Evolutionary conservation across 2,329 filamentous ascomycete genomes (phyloP).

Genomic region (Talaromyces sp.): DNA sequence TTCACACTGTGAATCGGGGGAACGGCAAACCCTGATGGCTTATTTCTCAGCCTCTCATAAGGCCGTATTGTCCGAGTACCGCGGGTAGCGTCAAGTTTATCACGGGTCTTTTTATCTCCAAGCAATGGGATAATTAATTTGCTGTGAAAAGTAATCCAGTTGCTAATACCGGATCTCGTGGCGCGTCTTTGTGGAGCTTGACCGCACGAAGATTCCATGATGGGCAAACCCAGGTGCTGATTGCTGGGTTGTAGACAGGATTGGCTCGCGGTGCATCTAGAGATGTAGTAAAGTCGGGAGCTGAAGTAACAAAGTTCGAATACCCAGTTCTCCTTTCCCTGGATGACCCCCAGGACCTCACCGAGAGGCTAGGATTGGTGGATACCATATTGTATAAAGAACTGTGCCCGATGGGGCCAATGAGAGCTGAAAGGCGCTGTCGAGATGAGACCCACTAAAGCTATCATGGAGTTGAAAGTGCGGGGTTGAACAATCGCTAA

Average conservation of each 20-base stretch:
- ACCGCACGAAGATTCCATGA: background rate
- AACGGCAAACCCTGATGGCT: slow-evolving; percentile 6
- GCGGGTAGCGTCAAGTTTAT: background rate
- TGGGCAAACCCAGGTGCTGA: background rate
- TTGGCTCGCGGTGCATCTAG: background rate
- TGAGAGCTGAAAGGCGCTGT: background rate
- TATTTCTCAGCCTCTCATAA: background rate
- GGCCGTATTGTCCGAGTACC: background rate
- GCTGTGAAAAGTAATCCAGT: background rate
- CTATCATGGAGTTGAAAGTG: background rate
- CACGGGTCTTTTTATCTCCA: background rate
- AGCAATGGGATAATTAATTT: background rate
- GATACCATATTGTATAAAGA: background rate
- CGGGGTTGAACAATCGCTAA: background rate
- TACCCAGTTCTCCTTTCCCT: too few species aligned
- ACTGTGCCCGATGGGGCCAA: background rate
- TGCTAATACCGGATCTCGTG: background rate
- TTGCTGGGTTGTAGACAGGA: background rate
- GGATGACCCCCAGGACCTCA: background rate
- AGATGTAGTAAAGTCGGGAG: background rate
- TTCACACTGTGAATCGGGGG: background rate
- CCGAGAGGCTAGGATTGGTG: background rate
- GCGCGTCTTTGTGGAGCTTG: too few species aligned
- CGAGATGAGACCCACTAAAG: background rate
- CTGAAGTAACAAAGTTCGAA: background rate